Base-by-base conservation (phyloP, 75 land plant genomes). In the Selaginella tamariscina region DNA sequence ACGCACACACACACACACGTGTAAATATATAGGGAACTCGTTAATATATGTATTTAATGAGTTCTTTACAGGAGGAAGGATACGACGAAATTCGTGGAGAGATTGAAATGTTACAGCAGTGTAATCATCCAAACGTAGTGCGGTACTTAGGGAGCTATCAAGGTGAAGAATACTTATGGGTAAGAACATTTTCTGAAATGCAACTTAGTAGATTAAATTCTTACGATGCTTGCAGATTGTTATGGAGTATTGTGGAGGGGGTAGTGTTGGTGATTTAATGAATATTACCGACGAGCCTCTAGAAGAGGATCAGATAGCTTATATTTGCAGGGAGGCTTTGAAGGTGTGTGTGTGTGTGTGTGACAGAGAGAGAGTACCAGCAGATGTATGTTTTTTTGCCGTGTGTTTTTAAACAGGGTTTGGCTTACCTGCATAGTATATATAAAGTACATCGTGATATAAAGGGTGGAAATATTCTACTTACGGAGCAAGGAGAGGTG, bases 191-290 rank as follows among this genome's bases (percentile, higher is more conserved):
- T n/a, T n/a, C n/a, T n/a, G n/a, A n/a, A n/a, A n/a, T n/a, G n/a
- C n/a, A n/a, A n/a, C n/a, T 56, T 2, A 66, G 26, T 66, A 24
- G 33, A 65, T 26, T n/a, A 65, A 29, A 29, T 20, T 65, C 67
- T 28, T 65, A 29, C 67, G 9, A 8, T 70, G 27, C 55, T 78
- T 65, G 55, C 88, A 90, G 96, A 95, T 95, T 75, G 97, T 95
- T 2, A 95, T 95, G 99, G 99, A 95, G 75, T 95, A 95, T 64
- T 95, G 99, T 79, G 99, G 99, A 54, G 99, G 97, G 66, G 99
- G 97, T 11, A 95, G 99, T 81, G 86, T 91, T 56, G 87, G 96
- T 57, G 99, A 91, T 71, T 80, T 95, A 79, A 88, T 95, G 92
- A 82, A 75, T 64, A 76, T 77, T 20, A 91, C 89, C 15, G 97